Evolutionary conservation across 139 green algal genomes (phyloP), one percentile per base, ranked within the genome.

Genomic region (Haematococcus sp.): DNA sequence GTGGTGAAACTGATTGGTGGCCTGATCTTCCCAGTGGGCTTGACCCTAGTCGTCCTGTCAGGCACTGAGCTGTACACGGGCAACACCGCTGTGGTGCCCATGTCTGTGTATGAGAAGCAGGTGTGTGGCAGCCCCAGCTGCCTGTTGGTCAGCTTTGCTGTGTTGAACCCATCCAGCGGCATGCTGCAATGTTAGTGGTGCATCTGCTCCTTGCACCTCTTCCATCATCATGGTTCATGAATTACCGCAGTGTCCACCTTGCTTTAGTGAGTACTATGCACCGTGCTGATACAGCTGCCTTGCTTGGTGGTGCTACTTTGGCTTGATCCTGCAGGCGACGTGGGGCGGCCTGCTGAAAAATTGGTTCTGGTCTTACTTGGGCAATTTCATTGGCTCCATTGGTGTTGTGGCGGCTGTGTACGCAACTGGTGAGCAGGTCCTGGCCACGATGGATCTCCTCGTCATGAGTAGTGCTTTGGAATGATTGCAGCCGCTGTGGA

Each of bases 301-400:
- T n/a, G n/a, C n/a, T n/a, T n/a, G n/a, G n/a, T n/a, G n/a, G n/a
- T n/a, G n/a, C n/a, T n/a, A n/a, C n/a, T n/a, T n/a, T n/a, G n/a
- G n/a, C n/a, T n/a, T n/a, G n/a, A n/a, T 3, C 28, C 76, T 27
- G 83, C 90, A 89, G 77, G 77, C 83, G 31, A 79, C 76, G 19
- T 27, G 75, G 28, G 56, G 4, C 30, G 59, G 87, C 51, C 75
- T 96, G 54, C 27, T 73, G 3, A 89, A 88, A 44, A 94, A 88
- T 74, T 97, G 93, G 93, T 73, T 87, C 43, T 74, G 65, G 20
- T 79, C 84, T 52, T 92, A 88, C 49, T 88, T 86, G 4, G 93
- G 93, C 60, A 98, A 98, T 84, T 88, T 97, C 54, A 69, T 93
- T 22, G 94, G 94, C 68, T 88, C 78, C 40, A 49, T 93, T 28